Evolutionary conservation across 2,329 filamentous ascomycete genomes (phyloP), one percentile per base, ranked within the genome.

Genomic region (Colletotrichum filicis): DNA sequence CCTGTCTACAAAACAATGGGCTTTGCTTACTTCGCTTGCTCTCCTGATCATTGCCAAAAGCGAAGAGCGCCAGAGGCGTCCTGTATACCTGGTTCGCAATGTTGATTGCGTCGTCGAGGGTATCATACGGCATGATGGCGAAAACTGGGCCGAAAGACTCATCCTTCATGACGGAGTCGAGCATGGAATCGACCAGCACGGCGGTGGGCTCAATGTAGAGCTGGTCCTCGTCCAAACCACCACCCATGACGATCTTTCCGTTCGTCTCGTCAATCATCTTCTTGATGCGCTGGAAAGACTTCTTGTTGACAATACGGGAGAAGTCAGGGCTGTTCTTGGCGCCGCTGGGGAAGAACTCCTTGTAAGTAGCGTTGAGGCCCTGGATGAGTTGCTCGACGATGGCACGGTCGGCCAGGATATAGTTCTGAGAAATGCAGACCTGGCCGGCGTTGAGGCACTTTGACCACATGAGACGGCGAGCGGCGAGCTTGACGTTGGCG

Each of bases 111-210:
- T 97, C 91, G 76, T 97, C 94, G n/a, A 98, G 87, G 77, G 91
- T 88, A 75, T 94, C 89, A 68, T 95, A 92, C 0, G 95, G 89
- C 66, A 97, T 85, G 75, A 98, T 91, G 75, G 94, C 92, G 76
- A 97, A 95, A 73, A 98, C 88, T n/a, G 97, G 97, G 7, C 96
- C 97, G 80, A 99, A 99, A 56, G 92, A 94, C 85, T 99, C 97
- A 75, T 97, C 91, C 79, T 98, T 89, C 82, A 98, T 90, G 8
- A 92, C 88, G 83, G 98, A 96, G 61, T 95, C 89, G 32, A 83
- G 74, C 19, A 89, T 80, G 74, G 91, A 91, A 76, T 94, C 88
- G 49, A 98, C 93, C 74, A 94, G 88, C n/a, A 99, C 92, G n/a
- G 96, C 91, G 0, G 97, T 99, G 1, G 95, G 94, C 81, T 96